phyloP scores from a whole-genome alignment of 2,329 filamentous ascomycete species.

The Arthroderma uncinatum region DNA sequence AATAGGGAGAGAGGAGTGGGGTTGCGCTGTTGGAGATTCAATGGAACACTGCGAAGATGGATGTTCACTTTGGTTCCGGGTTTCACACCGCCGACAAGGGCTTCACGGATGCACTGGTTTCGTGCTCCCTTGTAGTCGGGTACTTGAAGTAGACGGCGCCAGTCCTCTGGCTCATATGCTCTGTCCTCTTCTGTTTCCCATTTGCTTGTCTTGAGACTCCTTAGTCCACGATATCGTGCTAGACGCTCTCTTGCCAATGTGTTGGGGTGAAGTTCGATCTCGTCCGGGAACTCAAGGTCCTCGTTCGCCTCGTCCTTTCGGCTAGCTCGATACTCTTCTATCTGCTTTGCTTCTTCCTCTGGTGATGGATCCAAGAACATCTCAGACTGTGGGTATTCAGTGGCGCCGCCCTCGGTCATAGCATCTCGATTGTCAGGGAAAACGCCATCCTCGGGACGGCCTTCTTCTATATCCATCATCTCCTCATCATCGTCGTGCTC shows the following conservation, averaged over 20 bases:
- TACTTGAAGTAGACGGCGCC: slow-evolving; percentile 73
- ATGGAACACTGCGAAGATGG: slow-evolving; percentile 53
- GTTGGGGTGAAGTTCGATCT: slow-evolving; percentile 85
- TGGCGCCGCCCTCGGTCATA: slow-evolving; percentile 66
- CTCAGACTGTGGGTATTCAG: slow-evolving; percentile 88
- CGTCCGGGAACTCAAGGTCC: slow-evolving; percentile 91
- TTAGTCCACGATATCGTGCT: slow-evolving; percentile 77
- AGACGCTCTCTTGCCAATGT: slow-evolving; percentile 77
- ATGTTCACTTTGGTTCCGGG: slow-evolving; percentile 75
- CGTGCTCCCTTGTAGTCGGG: slow-evolving; percentile 81
- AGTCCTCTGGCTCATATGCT: slow-evolving; percentile 78
- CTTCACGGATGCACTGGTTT: slow-evolving; percentile 65
- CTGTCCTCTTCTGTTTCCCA: slow-evolving; percentile 87
- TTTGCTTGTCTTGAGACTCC: slow-evolving; percentile 73
- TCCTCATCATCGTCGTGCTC: slow-evolving; percentile 51
- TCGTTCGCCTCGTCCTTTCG: slow-evolving; percentile 74
- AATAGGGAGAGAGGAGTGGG: slow-evolving; percentile 62
- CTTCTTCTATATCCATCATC: slow-evolving; percentile 42
- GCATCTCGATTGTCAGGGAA: slow-evolving; percentile 44
- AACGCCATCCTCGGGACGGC: slow-evolving; percentile 68
- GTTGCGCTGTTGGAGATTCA: slow-evolving; percentile 40
- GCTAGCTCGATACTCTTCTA: slow-evolving; percentile 68
- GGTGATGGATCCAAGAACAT: slow-evolving; percentile 71
- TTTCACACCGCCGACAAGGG: slow-evolving; percentile 74
- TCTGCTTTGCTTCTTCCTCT: slow-evolving; percentile 71